Conservation (phyloP, 1,284 basidiomycete genomes). For the Athelia psychrophila region DNA sequence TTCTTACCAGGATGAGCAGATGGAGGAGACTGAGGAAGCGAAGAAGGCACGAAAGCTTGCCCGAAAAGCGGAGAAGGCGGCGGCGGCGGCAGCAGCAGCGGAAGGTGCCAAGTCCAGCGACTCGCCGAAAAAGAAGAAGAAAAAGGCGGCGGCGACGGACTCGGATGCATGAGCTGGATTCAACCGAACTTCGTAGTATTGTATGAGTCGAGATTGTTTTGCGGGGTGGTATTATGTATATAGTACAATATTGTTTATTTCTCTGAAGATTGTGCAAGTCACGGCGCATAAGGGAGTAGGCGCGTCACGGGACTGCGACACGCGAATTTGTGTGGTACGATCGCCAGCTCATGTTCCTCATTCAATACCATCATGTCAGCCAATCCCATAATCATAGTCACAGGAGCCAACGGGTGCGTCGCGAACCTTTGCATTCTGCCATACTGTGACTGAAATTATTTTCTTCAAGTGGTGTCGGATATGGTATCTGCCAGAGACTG, state of each 20-base stretch:
- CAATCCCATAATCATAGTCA: conserved; percentile 59
- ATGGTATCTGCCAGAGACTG: conserved; percentile 82
- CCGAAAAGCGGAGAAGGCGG: conserved; percentile 67
- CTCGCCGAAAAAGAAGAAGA: conserved; percentile 75
- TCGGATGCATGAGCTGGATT: no score
- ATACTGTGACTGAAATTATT: conserved; percentile 2
- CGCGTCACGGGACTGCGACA: no score
- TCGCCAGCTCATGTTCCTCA: no score
- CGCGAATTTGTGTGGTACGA: no score
- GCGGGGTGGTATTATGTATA: no score
- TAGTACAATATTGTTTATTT: no score
- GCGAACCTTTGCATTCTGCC: background rate
- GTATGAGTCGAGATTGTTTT: no score
- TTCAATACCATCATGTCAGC: conserved; percentile 13
- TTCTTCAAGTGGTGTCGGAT: conserved; percentile 74
- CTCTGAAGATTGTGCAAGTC: no score
- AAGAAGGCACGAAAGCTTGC: conserved; percentile 73
- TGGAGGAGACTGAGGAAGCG: conserved; percentile 67
- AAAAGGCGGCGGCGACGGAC: conserved; percentile 50
- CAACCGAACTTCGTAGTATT: no score
- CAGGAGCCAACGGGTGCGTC: conserved; percentile 66
- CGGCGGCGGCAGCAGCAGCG: conserved; percentile 37
- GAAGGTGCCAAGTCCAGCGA: conserved; percentile 40
- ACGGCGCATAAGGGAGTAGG: no score
- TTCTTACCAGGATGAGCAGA: conserved; percentile 14